Evolutionary conservation across 148 eudicot species (phyloP).

Genomic region (Rhododendron molle): DNA sequence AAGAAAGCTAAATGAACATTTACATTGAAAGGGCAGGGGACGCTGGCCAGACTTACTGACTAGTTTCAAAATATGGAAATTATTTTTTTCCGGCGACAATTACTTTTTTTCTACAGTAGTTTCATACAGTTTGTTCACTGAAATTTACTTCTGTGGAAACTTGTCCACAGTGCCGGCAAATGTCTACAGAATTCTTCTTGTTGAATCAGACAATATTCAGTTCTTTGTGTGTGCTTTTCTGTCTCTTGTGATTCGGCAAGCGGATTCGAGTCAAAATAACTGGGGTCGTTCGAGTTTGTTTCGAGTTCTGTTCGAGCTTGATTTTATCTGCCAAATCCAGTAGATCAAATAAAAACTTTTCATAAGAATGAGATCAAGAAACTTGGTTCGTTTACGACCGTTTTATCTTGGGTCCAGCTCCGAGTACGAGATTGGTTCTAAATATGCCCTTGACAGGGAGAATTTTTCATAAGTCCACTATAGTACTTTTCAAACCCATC

Average conservation of each 20-base stretch:
- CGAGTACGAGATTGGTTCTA: no score
- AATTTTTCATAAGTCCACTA: no score
- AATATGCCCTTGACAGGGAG: no score
- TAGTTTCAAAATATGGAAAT: background rate
- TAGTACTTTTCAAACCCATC: no score
- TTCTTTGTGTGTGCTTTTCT: background rate
- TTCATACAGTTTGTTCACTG: background rate
- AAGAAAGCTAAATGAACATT: constrained; percentile 9
- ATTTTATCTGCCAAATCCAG: background rate
- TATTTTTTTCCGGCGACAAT: background rate
- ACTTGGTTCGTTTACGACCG: background rate
- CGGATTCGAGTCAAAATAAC: background rate
- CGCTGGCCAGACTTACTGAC: background rate
- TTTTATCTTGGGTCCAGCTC: no score
- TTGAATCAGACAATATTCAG: background rate
- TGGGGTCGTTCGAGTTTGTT: background rate
- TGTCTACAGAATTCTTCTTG: background rate
- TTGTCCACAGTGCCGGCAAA: background rate
- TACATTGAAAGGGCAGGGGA: background rate
- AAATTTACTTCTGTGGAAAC: background rate
- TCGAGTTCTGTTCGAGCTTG: background rate
- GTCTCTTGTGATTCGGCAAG: background rate
- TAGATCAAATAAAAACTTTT: background rate
- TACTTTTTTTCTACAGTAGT: background rate
- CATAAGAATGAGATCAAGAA: background rate